phyloP scores from a whole-genome alignment of 2,329 filamentous ascomycete species.

The Hypomyces rosellus region DNA sequence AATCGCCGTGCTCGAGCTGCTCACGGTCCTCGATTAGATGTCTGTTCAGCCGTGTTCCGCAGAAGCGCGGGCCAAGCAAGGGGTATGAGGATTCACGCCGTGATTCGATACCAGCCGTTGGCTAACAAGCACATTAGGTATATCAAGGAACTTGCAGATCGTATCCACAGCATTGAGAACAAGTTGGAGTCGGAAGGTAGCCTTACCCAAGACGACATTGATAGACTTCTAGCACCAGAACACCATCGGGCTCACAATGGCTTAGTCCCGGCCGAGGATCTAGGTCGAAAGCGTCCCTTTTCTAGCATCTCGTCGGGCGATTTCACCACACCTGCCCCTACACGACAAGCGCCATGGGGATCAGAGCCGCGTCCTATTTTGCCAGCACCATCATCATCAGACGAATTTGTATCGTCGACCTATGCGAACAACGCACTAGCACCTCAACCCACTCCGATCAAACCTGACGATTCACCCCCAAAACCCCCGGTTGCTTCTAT shows the following conservation, averaged over 20 bases:
- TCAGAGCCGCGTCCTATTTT: constrained; percentile 42
- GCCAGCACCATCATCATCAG: constrained; percentile 32
- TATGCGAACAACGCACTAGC: constrained; percentile 39
- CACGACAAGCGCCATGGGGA: constrained; percentile 41
- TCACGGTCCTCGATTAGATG: constrained; percentile 69
- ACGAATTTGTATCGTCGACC: constrained; percentile 20
- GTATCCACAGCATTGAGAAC: constrained; percentile 75
- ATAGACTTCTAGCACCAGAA: constrained; percentile 33
- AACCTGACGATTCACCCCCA: constrained; percentile 30
- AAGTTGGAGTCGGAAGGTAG: constrained; percentile 55
- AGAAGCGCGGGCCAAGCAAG: constrained; percentile 86
- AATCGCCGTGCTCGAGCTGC: constrained; percentile 75
- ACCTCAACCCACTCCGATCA: constrained; percentile 38
- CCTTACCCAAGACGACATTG: constrained; percentile 40
- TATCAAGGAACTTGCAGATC: constrained; percentile 85
- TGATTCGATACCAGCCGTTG: not conserved
- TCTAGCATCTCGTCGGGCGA: constrained; percentile 40
- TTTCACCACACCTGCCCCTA: constrained; percentile 33
- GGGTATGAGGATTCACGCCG: constrained; percentile 43
- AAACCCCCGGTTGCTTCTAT: constrained; percentile 29
- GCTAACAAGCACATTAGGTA: constrained; percentile 48
- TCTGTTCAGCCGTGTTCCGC: constrained; percentile 78
- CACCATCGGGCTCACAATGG: constrained; percentile 24
- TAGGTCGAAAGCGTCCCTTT: constrained; percentile 40
- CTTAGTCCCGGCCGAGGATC: constrained; percentile 23